Evolutionary conservation across 1,139 yeast species (phyloP).

Genomic region (Sugiyamaella pinicola): DNA sequence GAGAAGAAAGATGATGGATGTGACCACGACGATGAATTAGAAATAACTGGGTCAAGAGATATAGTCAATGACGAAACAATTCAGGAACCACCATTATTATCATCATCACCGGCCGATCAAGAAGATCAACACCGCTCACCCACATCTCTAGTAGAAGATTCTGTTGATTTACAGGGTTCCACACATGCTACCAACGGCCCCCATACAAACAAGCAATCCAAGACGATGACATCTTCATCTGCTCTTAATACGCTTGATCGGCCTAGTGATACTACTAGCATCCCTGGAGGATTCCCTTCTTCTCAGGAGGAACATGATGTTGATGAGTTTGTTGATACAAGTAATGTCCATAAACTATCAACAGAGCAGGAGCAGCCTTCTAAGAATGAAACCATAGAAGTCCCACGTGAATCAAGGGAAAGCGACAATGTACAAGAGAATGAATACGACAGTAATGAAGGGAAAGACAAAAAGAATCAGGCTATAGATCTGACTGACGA

Average conservation of each 20-base stretch:
- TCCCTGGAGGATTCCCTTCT: not conserved
- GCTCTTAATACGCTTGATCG: no score
- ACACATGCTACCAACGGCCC: no score
- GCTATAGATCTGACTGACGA: conserved; percentile 12
- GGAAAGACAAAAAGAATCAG: not conserved
- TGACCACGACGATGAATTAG: conserved; percentile 1
- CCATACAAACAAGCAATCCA: no score
- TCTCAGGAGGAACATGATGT: not conserved
- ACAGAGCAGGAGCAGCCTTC: conserved; percentile 14
- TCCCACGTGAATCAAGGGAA: not conserved
- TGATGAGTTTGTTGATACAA: not conserved
- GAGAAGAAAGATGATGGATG: not conserved
- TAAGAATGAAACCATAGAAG: not conserved
- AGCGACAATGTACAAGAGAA: not conserved
- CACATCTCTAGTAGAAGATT: not conserved
- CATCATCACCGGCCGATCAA: no score
- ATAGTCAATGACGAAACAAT: not conserved
- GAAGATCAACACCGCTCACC: no score
- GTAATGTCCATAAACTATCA: not conserved
- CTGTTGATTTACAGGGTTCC: no score
- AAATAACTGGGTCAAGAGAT: conserved; percentile 6
- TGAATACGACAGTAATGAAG: not conserved
- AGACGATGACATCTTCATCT: no score
- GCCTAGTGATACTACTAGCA: not conserved
- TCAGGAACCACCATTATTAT: not conserved